A percentile compares a stretch with the other conserved stretches of the same genome.
phyloP scores from a whole-genome alignment of 169 alveolate genomes.

The Plasmodium inui region DNA sequence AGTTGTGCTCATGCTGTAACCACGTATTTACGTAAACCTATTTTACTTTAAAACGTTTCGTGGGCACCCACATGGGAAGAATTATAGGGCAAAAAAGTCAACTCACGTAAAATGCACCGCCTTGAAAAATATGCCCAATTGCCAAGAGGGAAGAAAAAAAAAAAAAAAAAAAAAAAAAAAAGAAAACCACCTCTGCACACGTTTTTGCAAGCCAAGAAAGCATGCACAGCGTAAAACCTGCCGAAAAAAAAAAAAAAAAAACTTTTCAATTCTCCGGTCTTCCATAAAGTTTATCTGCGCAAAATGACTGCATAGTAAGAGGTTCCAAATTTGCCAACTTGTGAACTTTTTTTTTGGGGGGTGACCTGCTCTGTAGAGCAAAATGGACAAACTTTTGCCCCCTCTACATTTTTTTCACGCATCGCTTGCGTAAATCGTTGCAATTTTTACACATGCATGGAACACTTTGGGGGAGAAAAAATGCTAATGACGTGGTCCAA shows the following conservation, averaged over 20 bases:
- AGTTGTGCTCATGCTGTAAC: neutral
- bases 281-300: neutral
- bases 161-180: conserved; percentile 3
- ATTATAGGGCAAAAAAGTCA: neutral
- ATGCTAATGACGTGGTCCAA: neutral
- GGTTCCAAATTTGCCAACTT: neutral
- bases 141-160: neutral
- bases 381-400: neutral
- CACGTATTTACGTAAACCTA: neutral
- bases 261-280: neutral
- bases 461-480: neutral
- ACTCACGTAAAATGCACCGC: neutral
- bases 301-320: neutral
- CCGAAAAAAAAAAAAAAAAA: neutral
- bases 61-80: neutral
- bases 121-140: neutral
- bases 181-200: conserved; percentile 6
- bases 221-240: neutral
- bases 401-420: neutral
- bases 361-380: neutral
- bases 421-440: neutral
- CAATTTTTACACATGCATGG: neutral
- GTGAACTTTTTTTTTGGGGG: neutral
- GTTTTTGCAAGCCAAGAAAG: neutral
- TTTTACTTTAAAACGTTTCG: neutral